Percentiles rank a stretch among this genome's conserved stretches.
These are phyloP conservation scores for Antonospora locustae DNA, from an alignment of 371 early-diverging fungal species.

Conservation along the genomic window DNA sequence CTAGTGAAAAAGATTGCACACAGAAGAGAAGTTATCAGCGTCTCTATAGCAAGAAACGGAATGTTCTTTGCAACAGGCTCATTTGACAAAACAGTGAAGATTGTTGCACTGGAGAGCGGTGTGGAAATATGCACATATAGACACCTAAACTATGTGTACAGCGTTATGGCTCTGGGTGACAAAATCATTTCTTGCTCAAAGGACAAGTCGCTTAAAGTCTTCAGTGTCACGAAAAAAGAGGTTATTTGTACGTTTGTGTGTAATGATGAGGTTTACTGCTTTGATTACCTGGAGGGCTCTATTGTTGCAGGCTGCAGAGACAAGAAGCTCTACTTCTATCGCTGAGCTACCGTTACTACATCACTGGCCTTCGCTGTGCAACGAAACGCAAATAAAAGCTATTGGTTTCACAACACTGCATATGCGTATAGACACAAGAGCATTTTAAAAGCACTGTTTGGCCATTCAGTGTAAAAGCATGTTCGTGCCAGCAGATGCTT, in stretches of 20 bases:
- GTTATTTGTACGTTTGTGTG: constrained; percentile 50
- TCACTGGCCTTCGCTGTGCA: no score
- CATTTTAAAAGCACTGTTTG: no score
- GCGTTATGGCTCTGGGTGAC: constrained; percentile 39
- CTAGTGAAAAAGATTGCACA: constrained; percentile 60
- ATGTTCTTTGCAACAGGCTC: constrained; percentile 78
- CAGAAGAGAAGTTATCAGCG: constrained; percentile 83
- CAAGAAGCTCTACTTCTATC: constrained; percentile 53
- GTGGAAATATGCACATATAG: constrained; percentile 63
- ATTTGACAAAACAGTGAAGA: constrained; percentile 81
- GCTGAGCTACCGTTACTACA: no score
- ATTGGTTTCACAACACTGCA: no score
- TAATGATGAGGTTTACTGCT: constrained; percentile 53
- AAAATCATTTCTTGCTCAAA: constrained; percentile 48
- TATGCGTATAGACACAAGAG: no score
- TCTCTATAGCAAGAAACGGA: constrained; percentile 76
- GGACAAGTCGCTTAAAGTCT: constrained; percentile 51
- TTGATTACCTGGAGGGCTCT: constrained; percentile 43
- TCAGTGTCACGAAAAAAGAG: constrained; percentile 39
- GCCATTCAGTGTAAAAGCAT: no score
- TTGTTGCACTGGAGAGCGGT: constrained; percentile 74
- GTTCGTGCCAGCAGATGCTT: no score
- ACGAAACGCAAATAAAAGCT: no score
- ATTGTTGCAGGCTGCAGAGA: constrained; percentile 51
- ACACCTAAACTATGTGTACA: constrained; percentile 49